Evolutionary conservation across 768 basidiomycete species (phyloP), one percentile per base, ranked within the genome.

Genomic region (Tremella yokohamensis): DNA sequence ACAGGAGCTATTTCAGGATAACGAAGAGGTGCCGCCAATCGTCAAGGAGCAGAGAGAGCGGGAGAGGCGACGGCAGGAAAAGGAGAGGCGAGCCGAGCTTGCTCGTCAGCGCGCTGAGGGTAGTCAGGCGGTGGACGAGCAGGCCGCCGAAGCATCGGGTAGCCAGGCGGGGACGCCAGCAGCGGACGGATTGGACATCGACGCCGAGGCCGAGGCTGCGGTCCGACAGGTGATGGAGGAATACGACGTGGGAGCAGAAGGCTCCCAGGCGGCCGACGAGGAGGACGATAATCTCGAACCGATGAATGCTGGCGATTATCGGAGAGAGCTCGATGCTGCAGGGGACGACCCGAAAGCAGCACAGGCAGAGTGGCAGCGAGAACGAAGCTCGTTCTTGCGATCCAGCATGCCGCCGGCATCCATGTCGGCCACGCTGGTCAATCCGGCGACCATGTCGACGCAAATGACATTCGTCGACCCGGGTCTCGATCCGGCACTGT

Each of bases 201-300:
- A 48, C 20, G 52, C 37, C 18, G 53, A 20, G 52, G 53, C 29
- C 6, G 58, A 47, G 34, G 44, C 40, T 18, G 37, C 11, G 20
- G 22, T 45, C 18, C 18, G 20, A 25, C 39, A 29, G 53, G 39
- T 26, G 38, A 24, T 38, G 44, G 49, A 18, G 44, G 72, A 63
- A 19, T 52, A 45, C 40, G 60, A 61, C 4, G 64, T 52, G 1
- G 56, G 76, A 69, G 64, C 72, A 61, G 74, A 64, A 69, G 72
- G 60, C 0, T 70, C 54, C 13, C 70, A 60, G 19, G 63, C 58
- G 8, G 64, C 63, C 16, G 64, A 69, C 18, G 54, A 60, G 19
- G 55, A 29, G 7, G 58, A 54, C 40, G 42, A 49, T 9, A 47
- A 53, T 44, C 24, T 62, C 40, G 42, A 49, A 19, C 25, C 26